Conservation (phyloP, 257 asterid species). For the Henckelia pumila region DNA sequence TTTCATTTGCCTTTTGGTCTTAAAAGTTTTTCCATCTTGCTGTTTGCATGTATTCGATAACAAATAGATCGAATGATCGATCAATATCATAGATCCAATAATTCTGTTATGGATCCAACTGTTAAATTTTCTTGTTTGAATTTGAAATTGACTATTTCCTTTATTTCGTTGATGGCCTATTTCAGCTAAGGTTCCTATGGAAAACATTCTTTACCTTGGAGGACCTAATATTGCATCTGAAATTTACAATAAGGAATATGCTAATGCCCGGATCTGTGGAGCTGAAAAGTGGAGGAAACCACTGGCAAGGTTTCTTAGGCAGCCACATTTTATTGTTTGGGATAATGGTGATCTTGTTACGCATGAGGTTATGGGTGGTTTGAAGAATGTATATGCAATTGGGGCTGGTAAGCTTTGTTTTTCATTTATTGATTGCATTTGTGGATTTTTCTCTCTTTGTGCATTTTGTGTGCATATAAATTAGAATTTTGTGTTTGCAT, state of each 20-base stretch:
- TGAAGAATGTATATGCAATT: slow-evolving; percentile 84
- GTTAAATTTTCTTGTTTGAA: slow-evolving; percentile 18
- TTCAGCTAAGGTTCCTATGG: slow-evolving; percentile 74
- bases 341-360: slow-evolving; percentile 85
- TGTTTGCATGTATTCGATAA: not conserved
- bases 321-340: slow-evolving; percentile 93
- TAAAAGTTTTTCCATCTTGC: no score
- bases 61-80: no score
- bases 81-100: not conserved
- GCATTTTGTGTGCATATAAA: no score
- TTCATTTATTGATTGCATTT: not conserved
- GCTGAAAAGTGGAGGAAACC: slow-evolving; percentile 89
- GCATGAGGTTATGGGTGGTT: slow-evolving; percentile 94
- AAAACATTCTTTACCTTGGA: slow-evolving; percentile 86
- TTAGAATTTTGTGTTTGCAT: not conserved
- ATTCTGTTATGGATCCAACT: not conserved
- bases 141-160: slow-evolving; percentile 8
- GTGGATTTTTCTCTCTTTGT: not conserved
- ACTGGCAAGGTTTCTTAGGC: slow-evolving; percentile 76
- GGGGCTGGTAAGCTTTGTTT: slow-evolving; percentile 65
- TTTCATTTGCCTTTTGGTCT: not conserved
- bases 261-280: slow-evolving; percentile 90
- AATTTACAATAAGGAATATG: slow-evolving; percentile 84
- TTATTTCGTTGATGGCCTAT: slow-evolving; percentile 25
- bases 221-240: slow-evolving; percentile 95